Evolutionary conservation across 2,329 filamentous ascomycete genomes (phyloP).

Genomic region (Arthroderma uncinatum): DNA sequence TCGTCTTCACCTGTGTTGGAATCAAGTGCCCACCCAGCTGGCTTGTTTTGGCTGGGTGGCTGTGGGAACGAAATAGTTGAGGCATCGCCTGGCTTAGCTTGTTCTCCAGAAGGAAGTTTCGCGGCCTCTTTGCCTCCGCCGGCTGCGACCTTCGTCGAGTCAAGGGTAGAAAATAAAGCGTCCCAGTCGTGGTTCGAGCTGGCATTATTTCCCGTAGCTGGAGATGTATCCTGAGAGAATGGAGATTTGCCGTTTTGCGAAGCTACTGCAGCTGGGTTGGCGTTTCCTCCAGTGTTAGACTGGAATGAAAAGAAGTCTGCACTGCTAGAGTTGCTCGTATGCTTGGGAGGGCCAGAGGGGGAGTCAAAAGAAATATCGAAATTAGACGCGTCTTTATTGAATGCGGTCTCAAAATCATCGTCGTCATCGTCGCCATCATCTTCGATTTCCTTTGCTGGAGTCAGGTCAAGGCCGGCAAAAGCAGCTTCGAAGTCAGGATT

Average conservation of each 20-base stretch:
- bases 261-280: neutral
- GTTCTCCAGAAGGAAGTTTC: conserved; percentile 14
- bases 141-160: conserved; percentile 39
- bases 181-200: conserved; percentile 71
- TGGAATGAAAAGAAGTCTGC: conserved; percentile 28
- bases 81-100: conserved; percentile 6
- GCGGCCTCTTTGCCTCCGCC: conserved; percentile 11
- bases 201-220: conserved; percentile 18
- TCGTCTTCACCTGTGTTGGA: conserved; percentile 75
- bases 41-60: conserved; percentile 20
- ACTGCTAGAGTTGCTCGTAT: conserved; percentile 19
- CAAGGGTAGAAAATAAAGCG: conserved; percentile 75
- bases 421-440: conserved; percentile 29
- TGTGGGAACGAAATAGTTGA: conserved; percentile 12
- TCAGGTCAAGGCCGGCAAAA: conserved; percentile 35
- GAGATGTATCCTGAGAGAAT: conserved; percentile 20
- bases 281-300: conserved; percentile 22
- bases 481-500: conserved; percentile 38
- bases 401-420: conserved; percentile 38
- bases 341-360: conserved; percentile 24
- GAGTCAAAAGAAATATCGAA: conserved; percentile 40
- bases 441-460: conserved; percentile 35
- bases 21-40: conserved; percentile 57
- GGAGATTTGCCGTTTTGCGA: neutral
- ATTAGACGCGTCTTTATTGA: conserved; percentile 27